Evolutionary conservation across 163 green algal genomes (phyloP).

Genomic region (Scenedesmus sp.): DNA sequence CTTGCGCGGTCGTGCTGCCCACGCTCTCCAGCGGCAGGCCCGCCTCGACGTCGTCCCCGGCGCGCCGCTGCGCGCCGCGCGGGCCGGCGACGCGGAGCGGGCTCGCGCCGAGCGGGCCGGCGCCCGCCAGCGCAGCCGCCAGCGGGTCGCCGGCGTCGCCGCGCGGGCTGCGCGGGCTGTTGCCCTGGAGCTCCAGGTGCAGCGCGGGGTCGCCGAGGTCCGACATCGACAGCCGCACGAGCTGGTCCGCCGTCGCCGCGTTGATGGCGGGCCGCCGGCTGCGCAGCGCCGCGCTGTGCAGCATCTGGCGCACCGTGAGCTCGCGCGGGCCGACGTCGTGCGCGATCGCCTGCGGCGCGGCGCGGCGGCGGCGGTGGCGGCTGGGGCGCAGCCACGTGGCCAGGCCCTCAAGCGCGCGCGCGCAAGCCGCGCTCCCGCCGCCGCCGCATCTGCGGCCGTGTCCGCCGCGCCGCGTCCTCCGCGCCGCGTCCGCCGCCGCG

Average conservation of each 20-base stretch:
- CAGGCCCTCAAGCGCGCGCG: not conserved
- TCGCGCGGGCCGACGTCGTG: constrained; percentile 39
- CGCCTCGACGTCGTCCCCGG: not conserved
- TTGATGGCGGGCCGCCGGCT: constrained; percentile 19
- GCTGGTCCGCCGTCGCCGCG: constrained; percentile 17
- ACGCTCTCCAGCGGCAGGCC: not conserved
- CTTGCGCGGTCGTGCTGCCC: not conserved
- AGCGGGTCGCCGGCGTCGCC: not conserved
- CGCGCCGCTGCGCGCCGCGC: too few species aligned
- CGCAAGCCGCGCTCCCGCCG: not conserved
- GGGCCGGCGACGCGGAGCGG: too few species aligned
- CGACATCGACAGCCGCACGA: constrained; percentile 22
- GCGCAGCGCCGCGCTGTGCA: constrained; percentile 38
- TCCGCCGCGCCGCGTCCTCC: not conserved
- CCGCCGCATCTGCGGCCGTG: not conserved
- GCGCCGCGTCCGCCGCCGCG: not conserved
- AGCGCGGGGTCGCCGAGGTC: not conserved
- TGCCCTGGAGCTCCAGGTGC: too few species aligned
- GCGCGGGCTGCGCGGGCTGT: too few species aligned
- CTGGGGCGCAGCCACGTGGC: not conserved
- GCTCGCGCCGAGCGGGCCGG: too few species aligned
- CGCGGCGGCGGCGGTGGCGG: not conserved
- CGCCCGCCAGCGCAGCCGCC: too few species aligned
- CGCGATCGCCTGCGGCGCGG: constrained; percentile 30
- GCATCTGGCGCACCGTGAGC: constrained; percentile 48